Evolutionary conservation across 2,329 filamentous ascomycete species (phyloP).

Genomic region (Furcasterigmium sp.): DNA sequence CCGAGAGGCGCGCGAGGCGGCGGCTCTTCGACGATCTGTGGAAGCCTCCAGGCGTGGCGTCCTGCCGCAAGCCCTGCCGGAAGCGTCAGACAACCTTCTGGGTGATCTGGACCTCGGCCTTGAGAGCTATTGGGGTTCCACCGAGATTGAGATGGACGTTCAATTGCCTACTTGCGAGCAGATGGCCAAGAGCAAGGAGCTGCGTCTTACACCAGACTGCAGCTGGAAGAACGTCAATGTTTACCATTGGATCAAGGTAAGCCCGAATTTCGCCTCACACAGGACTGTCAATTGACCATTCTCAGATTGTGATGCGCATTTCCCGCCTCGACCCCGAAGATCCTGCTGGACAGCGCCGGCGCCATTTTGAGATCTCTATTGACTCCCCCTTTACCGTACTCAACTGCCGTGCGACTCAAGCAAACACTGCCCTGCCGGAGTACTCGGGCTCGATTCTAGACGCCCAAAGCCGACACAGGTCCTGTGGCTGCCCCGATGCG

Average conservation of each 20-base stretch:
- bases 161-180: constrained; percentile 85
- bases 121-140: constrained; percentile 75
- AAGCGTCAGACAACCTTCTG: constrained; percentile 64
- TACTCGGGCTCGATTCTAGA: constrained; percentile 46
- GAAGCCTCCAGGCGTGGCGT: constrained; percentile 40
- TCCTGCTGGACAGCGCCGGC: constrained; percentile 63
- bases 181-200: constrained; percentile 66
- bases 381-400: constrained; percentile 93
- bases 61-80: constrained; percentile 38
- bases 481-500: constrained; percentile 52
- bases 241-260: constrained; percentile 92
- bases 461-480: constrained; percentile 36
- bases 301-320: constrained; percentile 83
- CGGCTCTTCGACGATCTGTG: constrained; percentile 45
- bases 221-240: constrained; percentile 93
- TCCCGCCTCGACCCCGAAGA: constrained; percentile 78
- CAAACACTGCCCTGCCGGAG: constrained; percentile 79
- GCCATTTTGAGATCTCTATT: constrained; percentile 94
- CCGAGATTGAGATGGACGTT: constrained; percentile 91
- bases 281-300: constrained; percentile 7
- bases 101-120: constrained; percentile 69
- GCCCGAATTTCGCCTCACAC: constrained; percentile 14
- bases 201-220: constrained; percentile 78
- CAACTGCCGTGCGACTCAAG: constrained; percentile 87
- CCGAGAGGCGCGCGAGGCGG: constrained; percentile 40